Evolutionary conservation across 2,329 filamentous ascomycete genomes (phyloP).

Genomic region (Cladosporium halotolerans): DNA sequence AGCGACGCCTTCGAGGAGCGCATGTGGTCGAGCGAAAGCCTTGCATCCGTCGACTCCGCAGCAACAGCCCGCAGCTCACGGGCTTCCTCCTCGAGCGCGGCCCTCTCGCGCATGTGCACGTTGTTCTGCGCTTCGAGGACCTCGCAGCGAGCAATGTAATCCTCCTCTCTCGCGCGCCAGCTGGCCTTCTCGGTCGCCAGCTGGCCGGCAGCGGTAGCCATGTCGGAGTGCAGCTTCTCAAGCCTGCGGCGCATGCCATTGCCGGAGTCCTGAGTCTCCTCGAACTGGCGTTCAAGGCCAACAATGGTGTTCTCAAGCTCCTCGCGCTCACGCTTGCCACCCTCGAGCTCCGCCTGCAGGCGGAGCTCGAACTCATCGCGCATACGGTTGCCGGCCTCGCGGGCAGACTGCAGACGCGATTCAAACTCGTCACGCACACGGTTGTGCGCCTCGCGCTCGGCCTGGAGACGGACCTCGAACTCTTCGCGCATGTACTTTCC

Average conservation of each 20-base stretch:
- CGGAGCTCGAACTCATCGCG: slow-evolving; percentile 38
- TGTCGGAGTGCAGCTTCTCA: slow-evolving; percentile 78
- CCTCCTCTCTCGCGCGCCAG: slow-evolving; percentile 63
- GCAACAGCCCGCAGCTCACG: slow-evolving; percentile 51
- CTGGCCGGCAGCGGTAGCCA: slow-evolving; percentile 70
- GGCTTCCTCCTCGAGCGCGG: slow-evolving; percentile 42
- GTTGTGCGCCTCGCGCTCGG: slow-evolving; percentile 57
- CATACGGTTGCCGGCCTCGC: slow-evolving; percentile 48
- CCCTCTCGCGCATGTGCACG: slow-evolving; percentile 37
- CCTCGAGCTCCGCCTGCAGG: slow-evolving; percentile 40
- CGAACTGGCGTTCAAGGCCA: slow-evolving; percentile 73
- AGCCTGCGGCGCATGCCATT: slow-evolving; percentile 69
- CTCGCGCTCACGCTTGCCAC: slow-evolving; percentile 57
- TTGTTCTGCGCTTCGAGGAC: slow-evolving; percentile 48
- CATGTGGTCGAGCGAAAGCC: slow-evolving; percentile 59
- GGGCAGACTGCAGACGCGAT: slow-evolving; percentile 72
- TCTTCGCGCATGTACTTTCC: not conserved
- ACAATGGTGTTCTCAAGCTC: slow-evolving; percentile 57
- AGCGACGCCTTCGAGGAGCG: slow-evolving; percentile 20
- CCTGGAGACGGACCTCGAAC: slow-evolving; percentile 71
- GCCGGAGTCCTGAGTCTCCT: slow-evolving; percentile 61
- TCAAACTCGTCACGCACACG: slow-evolving; percentile 68
- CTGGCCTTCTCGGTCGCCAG: slow-evolving; percentile 75
- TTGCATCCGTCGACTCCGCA: slow-evolving; percentile 58
- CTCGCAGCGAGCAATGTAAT: slow-evolving; percentile 49